Evolutionary conservation across 371 early-diverging fungal genomes (phyloP), one percentile per base, ranked within the genome.

Genomic region (Mucor saturninus): DNA sequence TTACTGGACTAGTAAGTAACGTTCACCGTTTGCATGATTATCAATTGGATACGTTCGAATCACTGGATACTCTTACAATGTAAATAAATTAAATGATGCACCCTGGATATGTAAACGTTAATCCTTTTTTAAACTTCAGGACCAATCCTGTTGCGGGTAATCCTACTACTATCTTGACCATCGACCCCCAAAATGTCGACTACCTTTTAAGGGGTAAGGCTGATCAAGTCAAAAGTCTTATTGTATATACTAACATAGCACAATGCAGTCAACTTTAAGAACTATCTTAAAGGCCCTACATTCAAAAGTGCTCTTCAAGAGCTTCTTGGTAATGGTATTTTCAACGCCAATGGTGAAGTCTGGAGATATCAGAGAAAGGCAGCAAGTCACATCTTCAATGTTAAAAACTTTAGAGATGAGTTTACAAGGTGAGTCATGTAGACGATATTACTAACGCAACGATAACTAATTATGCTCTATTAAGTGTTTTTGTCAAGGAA

Each of bases 251-350:
- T 54, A 28, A 40, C 29, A 21, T 21, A 4, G 28, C 2, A 8
- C 11, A 5, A 31, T 50, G 31, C 30, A 77, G 77, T 49, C 42
- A 79, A 88, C 58, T 88, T 88, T 72, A 79, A 85, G 42, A 84
- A 85, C 62, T 89, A 86, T 35, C 63, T 74, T 31, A 89, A 88
- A 65, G 85, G 83, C 1, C 72, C 79, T 5, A 64, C 71, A 39
- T 65, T 82, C 37, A 66, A 78, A 13, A 59, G 52, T 31, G 52
- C 68, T 5, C 29, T 77, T 46, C 32, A 57, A 5, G 83, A 86
- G 14, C 54, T 90, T 4, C 74, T 91, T 13, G 92, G 91, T 3
- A 70, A 90, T 59, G 92, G 92, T 49, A 92, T 92, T 61, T 92
- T 92, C 68, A 83, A 83, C 67, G 76, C 81, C 2, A 89, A 90